Evolutionary conservation across 768 basidiomycete species (phyloP), one percentile per base, ranked within the genome.

Genomic region (Suillus fuscotomentosus): DNA sequence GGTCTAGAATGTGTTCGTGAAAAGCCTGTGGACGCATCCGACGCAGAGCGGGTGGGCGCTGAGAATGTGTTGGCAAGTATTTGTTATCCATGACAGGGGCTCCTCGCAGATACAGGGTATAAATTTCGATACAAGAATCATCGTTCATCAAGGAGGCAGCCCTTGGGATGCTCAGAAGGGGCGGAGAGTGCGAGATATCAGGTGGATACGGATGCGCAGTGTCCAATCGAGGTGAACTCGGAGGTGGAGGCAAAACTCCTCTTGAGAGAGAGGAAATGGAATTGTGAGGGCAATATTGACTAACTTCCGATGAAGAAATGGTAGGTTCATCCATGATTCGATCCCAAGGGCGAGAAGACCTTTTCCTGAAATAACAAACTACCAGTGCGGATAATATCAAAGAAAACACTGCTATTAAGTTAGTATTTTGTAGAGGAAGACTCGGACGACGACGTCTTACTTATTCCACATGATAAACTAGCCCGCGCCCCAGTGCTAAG

Each of bases 401-500:
- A 8, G 34, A 60, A 50, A 65, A 59, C 43, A 65, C 65, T 65
- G 47, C 1, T 15, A 14, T 56, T 14, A 17, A 27, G 38, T 64
- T 11, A 47, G 17, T n/a, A 17, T 24, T 38, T 39, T 3, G 42
- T 20, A 54, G 11, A 9, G 13, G 14, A 22, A 50, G 20, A 15
- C 3, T 48, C n/a, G 4, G 24, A 59, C 8, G 31, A 63, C 3
- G 36, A 4, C 3, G 4, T 68, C 74, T 63, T 62, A 75, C 75
- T 41, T 24, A 68, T 63, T 1, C 68, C 72, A 22, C 74, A 65
- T 6, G 70, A 69, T 11, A 76, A 69, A 4, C 74, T 74, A 34
- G 72, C 71, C 3, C 73, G 63, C 10, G 65, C 67, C 31, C 68
- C 69, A 39, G 65, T 31, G 48, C 68, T 67, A 36, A 68, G 63